phyloP scores from a whole-genome alignment of 2,329 filamentous ascomycete species.

The Colletotrichum costaricense region DNA sequence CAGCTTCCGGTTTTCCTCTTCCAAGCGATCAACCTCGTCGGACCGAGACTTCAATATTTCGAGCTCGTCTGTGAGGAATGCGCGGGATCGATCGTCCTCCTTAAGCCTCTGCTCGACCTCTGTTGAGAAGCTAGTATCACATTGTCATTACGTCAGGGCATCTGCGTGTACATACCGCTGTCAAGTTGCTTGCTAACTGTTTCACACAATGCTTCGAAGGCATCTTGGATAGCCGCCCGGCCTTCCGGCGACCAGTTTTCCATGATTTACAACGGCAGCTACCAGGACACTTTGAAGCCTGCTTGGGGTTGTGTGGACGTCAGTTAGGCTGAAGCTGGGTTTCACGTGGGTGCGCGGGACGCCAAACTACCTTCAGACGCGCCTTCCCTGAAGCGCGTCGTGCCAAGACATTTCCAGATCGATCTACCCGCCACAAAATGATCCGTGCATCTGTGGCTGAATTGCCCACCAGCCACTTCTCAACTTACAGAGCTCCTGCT shows the following conservation, averaged over 20 bases:
- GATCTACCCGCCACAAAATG: background rate
- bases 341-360: background rate
- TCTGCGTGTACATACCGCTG: conserved; percentile 44
- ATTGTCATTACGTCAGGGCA: conserved; percentile 36
- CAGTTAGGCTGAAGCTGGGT: background rate
- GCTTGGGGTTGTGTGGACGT: background rate
- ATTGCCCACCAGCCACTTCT: background rate
- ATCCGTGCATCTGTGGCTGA: background rate
- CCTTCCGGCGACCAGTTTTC: conserved; percentile 53
- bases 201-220: conserved; percentile 52
- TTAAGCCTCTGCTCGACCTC: conserved; percentile 41
- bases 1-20: conserved; percentile 56
- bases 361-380: background rate
- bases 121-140: conserved; percentile 38
- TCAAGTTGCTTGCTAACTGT: conserved; percentile 51
- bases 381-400: background rate
- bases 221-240: conserved; percentile 52
- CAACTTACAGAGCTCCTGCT: background rate
- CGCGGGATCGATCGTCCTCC: background rate
- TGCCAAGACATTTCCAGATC: background rate
- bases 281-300: background rate
- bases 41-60: conserved; percentile 45
- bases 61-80: conserved; percentile 44
- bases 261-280: conserved; percentile 42
- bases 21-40: conserved; percentile 48